Base-by-base conservation (phyloP, 768 basidiomycete genomes). In the Cytidiella melzeri region DNA sequence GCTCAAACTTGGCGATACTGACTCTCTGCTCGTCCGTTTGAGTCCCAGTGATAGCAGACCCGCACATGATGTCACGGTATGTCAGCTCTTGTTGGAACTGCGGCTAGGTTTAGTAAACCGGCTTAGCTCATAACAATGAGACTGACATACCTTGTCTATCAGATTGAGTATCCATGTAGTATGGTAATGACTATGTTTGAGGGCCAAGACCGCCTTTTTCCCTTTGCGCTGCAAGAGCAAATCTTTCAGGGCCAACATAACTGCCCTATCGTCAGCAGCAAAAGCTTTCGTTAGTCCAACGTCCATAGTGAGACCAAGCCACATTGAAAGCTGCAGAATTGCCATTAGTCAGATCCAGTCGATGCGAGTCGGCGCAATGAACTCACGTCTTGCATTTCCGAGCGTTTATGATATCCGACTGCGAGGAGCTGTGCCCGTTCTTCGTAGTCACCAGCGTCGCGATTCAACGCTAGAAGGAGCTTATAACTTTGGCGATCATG, bases 41-140 rank as follows among this genome's bases (percentile, higher is more conserved):
- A 4, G 15, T n/a, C 3, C 26, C 24, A 5, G 20, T 23, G 6
- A 26, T 24, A 28, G 27, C 7, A 15, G 39, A n/a, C 11, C 42
- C 49, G 25, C 43, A 45, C 34, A 50, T 50, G n/a, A 40, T 40
- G 12, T 20, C 11, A 42, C 49, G 45, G 24, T 41, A 44, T 21
- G 20, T 37, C 11, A 20, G n/a, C 23, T 43, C 43, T 15, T 50
- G 26, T 12, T 43, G 26, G 18, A 50, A 37, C 49, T 50, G 26
- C 15, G 10, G 36, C n/a, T 20, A 44, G 9, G 11, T 24, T 6
- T 11, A 21, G 15, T 44, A 44, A 25, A 9, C 6, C 12, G 6
- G 6, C 21, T 44, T 24, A 10, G 25, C 15, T 44, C 20, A 21
- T 5, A 13, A 13, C 4, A 2, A 45, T 21, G 15, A 15, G 30